Conservation (phyloP, 345 rosid species). For the Populus simonii region DNA sequence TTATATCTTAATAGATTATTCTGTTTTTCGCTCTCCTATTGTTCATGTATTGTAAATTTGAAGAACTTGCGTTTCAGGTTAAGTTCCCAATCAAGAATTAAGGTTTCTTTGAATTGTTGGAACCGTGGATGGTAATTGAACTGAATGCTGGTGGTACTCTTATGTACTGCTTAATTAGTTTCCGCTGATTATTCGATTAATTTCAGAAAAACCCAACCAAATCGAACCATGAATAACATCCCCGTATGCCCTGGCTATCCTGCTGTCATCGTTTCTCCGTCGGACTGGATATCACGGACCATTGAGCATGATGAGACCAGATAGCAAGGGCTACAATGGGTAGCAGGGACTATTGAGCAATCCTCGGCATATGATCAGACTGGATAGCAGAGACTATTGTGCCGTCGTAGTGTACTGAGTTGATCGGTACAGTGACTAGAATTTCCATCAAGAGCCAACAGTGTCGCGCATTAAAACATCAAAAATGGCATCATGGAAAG, state of each 20-base stretch:
- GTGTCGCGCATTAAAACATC: not conserved
- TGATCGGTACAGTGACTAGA: not conserved
- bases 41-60: conserved; percentile 5
- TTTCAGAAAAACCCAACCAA: not conserved
- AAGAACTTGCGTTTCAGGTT: conserved; percentile 14
- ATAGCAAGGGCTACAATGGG: not conserved
- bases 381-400: not conserved
- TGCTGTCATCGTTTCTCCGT: not conserved
- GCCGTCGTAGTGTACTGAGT: not conserved
- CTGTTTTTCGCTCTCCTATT: not conserved
- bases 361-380: not conserved
- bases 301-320: not conserved
- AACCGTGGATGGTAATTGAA: not conserved
- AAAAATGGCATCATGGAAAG: not conserved
- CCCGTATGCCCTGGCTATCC: not conserved
- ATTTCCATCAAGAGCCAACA: not conserved
- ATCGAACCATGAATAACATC: not conserved
- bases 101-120: conserved; percentile 13
- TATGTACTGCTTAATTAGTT: not conserved
- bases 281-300: not conserved
- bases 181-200: not conserved
- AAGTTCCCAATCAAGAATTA: conserved; percentile 22
- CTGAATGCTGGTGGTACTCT: not conserved
- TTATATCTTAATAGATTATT: conserved; percentile 13
- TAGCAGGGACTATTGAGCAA: not conserved